Percentiles rank a stretch among this genome's conserved stretches.
These are phyloP conservation scores for Claviceps quebecensis DNA, from an alignment of 2,329 filamentous ascomycete genomes.

Conservation along the genomic window DNA sequence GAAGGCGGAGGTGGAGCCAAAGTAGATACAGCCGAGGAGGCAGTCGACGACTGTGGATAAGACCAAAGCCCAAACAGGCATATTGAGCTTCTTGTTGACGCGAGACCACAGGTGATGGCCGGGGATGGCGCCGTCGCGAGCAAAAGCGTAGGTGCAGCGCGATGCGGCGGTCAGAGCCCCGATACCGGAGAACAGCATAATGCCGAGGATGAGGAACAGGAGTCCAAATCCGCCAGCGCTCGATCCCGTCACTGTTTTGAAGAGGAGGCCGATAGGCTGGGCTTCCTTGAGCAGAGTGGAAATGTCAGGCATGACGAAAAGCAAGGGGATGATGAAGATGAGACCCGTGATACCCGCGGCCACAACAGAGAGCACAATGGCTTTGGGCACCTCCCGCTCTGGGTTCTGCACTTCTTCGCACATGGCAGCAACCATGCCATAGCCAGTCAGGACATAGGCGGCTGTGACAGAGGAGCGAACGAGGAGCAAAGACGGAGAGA, in stretches of 20 bases:
- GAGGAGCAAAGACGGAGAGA: neutral
- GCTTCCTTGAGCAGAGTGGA: slow-evolving; percentile 47
- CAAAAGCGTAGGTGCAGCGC: slow-evolving; percentile 63
- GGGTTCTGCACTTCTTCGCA: slow-evolving; percentile 48
- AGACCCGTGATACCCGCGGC: slow-evolving; percentile 52
- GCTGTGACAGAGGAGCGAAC: slow-evolving; percentile 11
- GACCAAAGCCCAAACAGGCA: slow-evolving; percentile 56
- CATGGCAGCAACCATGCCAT: slow-evolving; percentile 40
- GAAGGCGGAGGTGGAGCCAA: slow-evolving; percentile 64
- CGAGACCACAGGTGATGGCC: slow-evolving; percentile 51
- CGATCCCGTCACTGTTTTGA: slow-evolving; percentile 62
- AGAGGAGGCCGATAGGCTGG: slow-evolving; percentile 62
- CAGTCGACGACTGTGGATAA: slow-evolving; percentile 56
- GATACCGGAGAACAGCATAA: slow-evolving; percentile 63
- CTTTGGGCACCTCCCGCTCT: slow-evolving; percentile 47
- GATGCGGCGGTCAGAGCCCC: slow-evolving; percentile 62
- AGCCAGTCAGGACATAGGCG: slow-evolving; percentile 29
- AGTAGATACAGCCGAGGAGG: slow-evolving; percentile 64
- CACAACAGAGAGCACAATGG: slow-evolving; percentile 52
- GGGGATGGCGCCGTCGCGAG: slow-evolving; percentile 60
- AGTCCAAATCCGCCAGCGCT: slow-evolving; percentile 60
- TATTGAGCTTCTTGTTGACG: slow-evolving; percentile 50
- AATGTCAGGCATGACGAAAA: slow-evolving; percentile 63
- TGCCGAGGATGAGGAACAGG: slow-evolving; percentile 61
- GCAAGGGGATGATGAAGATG: slow-evolving; percentile 54